Conservation (phyloP, 805 yeast genomes). For the Starmerella vitae region DNA sequence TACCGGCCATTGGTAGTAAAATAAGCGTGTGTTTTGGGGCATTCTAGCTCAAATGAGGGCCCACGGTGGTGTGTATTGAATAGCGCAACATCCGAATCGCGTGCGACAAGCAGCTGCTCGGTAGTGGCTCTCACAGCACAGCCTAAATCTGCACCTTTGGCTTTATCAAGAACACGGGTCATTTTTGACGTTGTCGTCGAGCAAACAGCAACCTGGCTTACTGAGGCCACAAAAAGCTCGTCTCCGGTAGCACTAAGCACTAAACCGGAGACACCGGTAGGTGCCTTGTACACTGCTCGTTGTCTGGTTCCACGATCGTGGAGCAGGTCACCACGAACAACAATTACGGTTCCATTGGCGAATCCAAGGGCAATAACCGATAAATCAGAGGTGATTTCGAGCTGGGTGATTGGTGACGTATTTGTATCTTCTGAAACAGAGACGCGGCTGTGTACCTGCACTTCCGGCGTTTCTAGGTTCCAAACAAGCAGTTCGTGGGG, state of each 20-base stretch:
- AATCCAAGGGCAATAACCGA: slow-evolving; percentile 63
- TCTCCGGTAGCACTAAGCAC: slow-evolving; percentile 34
- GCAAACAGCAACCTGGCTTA: slow-evolving; percentile 55
- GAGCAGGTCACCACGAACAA: slow-evolving; percentile 75
- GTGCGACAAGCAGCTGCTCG: slow-evolving; percentile 46
- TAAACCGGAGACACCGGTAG: slow-evolving; percentile 70
- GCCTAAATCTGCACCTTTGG: slow-evolving; percentile 36
- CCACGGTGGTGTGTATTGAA: slow-evolving; percentile 33
- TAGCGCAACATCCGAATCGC: slow-evolving; percentile 47
- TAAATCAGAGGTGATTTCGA: slow-evolving; percentile 40
- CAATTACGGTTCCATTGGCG: slow-evolving; percentile 68
- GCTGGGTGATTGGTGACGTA: slow-evolving; percentile 62
- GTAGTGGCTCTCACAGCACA: slow-evolving; percentile 31
- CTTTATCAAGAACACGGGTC: slow-evolving; percentile 33
- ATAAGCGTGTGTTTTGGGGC: slow-evolving; percentile 41
- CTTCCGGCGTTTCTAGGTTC: slow-evolving; percentile 36
- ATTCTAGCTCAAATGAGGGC: slow-evolving; percentile 41
- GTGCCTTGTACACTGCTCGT: slow-evolving; percentile 52
- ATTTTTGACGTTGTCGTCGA: slow-evolving; percentile 47
- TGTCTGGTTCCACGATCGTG: slow-evolving; percentile 88
- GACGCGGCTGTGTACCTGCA: slow-evolving; percentile 9
- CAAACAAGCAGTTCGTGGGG: slow-evolving; percentile 61
- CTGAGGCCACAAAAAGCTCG: slow-evolving; percentile 56
- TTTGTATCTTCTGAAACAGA: slow-evolving; percentile 49
- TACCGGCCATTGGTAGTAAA: slow-evolving; percentile 37